phyloP scores from a whole-genome alignment of 441 rosid species.

The Cnidoscolus chayamansa region DNA sequence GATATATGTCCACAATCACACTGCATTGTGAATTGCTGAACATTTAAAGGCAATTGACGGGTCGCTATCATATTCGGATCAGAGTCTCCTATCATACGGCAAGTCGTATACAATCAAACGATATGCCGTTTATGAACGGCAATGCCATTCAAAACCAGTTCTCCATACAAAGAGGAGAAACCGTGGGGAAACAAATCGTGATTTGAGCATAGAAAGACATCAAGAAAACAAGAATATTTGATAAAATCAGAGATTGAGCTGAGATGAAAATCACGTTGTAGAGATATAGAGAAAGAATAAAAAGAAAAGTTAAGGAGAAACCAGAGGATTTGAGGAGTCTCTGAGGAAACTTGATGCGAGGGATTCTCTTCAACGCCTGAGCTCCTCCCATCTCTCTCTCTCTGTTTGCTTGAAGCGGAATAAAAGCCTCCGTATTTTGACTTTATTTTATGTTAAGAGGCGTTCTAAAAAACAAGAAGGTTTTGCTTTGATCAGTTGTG shows the following conservation, averaged over 20 bases:
- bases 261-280: neutral
- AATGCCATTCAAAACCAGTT: no score
- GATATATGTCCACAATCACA: neutral
- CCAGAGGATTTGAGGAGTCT: slow-evolving; percentile 53
- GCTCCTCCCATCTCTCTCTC: slow-evolving; percentile 35
- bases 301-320: neutral
- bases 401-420: neutral
- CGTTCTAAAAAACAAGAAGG: neutral
- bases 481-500: neutral
- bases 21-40: no score
- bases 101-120: no score
- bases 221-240: neutral
- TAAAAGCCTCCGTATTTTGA: neutral
- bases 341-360: slow-evolving; percentile 72
- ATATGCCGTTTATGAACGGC: no score
- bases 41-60: no score
- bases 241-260: slow-evolving; percentile 5
- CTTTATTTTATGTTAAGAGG: neutral
- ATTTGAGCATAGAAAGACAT: neutral
- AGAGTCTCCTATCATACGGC: no score
- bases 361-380: slow-evolving; percentile 68
- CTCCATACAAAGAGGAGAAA: no score
- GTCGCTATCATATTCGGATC: no score
- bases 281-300: neutral
- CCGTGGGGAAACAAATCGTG: no score